A percentile compares a stretch with the other conserved stretches of the same genome.
phyloP scores from a whole-genome alignment of 2,329 filamentous ascomycete genomes.

The Verticillium zaregamsianum region DNA sequence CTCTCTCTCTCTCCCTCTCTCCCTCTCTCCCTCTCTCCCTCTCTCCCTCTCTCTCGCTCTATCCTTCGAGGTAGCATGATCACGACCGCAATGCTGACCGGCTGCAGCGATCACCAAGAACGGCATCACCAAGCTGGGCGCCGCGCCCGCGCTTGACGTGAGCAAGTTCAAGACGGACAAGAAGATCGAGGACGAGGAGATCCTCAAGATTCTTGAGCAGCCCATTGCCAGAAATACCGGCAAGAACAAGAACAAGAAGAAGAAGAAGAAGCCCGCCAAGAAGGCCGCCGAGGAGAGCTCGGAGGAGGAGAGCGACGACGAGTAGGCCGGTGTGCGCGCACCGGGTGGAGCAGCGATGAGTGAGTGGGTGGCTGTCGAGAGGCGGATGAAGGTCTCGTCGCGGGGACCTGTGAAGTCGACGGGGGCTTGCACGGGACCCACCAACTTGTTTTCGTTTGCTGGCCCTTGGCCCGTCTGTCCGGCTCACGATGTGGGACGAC shows the following conservation, averaged over 20 bases:
- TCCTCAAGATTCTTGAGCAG: slow-evolving; percentile 90
- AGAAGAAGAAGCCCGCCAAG: slow-evolving; percentile 60
- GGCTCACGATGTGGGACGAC: not conserved
- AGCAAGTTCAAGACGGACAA: slow-evolving; percentile 89
- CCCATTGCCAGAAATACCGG: slow-evolving; percentile 83
- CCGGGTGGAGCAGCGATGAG: not conserved
- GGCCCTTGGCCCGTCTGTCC: not conserved
- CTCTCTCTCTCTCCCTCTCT: no score
- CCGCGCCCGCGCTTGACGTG: slow-evolving; percentile 70
- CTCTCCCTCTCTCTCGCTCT: no score
- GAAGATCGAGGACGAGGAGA: slow-evolving; percentile 95
- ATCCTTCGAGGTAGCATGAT: no score
- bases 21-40: no score
- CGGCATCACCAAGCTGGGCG: slow-evolving; percentile 81
- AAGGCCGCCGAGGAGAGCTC: slow-evolving; percentile 30
- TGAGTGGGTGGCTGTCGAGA: slow-evolving; percentile 5
- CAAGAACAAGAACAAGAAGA: slow-evolving; percentile 89
- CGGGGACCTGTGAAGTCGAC: not conserved
- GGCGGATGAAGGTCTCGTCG: slow-evolving; percentile 3
- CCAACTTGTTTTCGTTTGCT: not conserved
- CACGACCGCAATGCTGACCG: not conserved
- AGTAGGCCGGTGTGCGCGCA: slow-evolving; percentile 13
- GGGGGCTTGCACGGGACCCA: not conserved
- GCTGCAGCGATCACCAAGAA: slow-evolving; percentile 90
- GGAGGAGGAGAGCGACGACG: slow-evolving; percentile 28